These are phyloP conservation scores for Teratosphaeria pseudoeucalypti DNA, from an alignment of 2,329 filamentous ascomycete genomes.

Conservation along the genomic window DNA sequence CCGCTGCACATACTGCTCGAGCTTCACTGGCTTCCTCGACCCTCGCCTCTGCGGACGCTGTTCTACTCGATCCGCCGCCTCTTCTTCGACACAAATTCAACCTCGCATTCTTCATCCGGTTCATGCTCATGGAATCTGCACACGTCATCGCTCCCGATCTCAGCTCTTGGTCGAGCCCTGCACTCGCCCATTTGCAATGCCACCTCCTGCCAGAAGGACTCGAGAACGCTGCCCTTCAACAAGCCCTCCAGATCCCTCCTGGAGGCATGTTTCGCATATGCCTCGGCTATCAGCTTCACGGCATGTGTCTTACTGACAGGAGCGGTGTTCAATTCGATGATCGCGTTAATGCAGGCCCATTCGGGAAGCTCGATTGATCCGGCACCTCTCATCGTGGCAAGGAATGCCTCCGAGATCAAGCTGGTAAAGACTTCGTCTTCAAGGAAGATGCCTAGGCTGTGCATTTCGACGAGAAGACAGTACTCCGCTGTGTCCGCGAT, in stretches of 20 bases:
- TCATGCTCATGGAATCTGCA: neutral
- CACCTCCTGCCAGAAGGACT: neutral
- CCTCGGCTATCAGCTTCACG: neutral
- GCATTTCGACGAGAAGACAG: neutral
- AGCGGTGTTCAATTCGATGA: neutral
- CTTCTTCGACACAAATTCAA: neutral
- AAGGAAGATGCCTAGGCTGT: neutral
- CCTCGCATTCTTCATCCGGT: neutral
- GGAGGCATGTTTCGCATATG: neutral
- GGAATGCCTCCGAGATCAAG: neutral
- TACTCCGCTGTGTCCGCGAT: neutral
- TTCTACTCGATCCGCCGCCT: neutral
- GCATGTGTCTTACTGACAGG: neutral
- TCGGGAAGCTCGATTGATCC: neutral
- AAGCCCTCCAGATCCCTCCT: neutral
- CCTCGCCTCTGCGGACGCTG: neutral
- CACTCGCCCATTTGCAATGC: neutral
- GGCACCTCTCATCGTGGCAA: neutral
- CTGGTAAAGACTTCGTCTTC: neutral
- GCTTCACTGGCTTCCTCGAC: neutral
- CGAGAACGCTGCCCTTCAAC: neutral
- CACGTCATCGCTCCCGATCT: neutral
- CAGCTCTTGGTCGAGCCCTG: neutral
- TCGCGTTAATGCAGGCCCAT: neutral
- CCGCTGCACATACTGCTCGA: neutral